These are phyloP conservation scores for Tuber brumale DNA, from an alignment of 495 filamentous ascomycete species.

Conservation along the genomic window DNA sequence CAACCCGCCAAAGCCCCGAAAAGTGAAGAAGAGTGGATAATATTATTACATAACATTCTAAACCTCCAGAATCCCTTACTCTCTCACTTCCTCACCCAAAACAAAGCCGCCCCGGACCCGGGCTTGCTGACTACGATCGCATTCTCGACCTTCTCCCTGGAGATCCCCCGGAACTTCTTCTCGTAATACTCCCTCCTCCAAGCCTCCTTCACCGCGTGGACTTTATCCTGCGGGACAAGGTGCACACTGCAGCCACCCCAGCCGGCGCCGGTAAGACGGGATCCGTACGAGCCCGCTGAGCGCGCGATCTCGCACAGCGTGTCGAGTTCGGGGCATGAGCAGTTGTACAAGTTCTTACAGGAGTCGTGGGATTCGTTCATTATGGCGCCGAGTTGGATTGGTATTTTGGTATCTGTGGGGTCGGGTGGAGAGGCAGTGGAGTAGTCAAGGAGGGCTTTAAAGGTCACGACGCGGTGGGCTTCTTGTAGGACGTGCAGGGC, in stretches of 20 bases:
- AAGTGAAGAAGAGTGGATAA: neutral
- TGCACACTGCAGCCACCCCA: constrained; percentile 98
- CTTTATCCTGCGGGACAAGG: constrained; percentile 76
- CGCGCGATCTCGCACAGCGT: constrained; percentile 74
- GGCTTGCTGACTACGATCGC: constrained; percentile 90
- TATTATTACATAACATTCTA: neutral
- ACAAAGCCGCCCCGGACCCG: constrained; percentile 52
- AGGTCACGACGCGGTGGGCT: constrained; percentile 75
- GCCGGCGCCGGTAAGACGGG: constrained; percentile 83
- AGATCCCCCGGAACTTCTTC: constrained; percentile 63
- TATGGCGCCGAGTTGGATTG: constrained; percentile 66
- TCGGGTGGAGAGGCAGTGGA: constrained; percentile 41
- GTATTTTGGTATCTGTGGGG: constrained; percentile 53
- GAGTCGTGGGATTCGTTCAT: constrained; percentile 85
- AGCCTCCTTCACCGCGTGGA: constrained; percentile 69
- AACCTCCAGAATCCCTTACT: neutral
- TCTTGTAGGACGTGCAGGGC: constrained; percentile 86
- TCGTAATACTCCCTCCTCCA: constrained; percentile 76
- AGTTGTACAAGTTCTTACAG: constrained; percentile 78
- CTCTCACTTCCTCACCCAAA: constrained; percentile 21
- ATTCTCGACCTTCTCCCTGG: constrained; percentile 61
- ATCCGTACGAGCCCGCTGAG: constrained; percentile 71
- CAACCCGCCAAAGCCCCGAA: too few relatives aligned
- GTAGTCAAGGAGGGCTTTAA: constrained; percentile 59
- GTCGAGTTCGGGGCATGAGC: constrained; percentile 84